A percentile compares a stretch with the other conserved stretches of the same genome.
Evolutionary conservation across 2,329 filamentous ascomycete species (phyloP).

Genomic region (Tolypocladium cylindrosporum): DNA sequence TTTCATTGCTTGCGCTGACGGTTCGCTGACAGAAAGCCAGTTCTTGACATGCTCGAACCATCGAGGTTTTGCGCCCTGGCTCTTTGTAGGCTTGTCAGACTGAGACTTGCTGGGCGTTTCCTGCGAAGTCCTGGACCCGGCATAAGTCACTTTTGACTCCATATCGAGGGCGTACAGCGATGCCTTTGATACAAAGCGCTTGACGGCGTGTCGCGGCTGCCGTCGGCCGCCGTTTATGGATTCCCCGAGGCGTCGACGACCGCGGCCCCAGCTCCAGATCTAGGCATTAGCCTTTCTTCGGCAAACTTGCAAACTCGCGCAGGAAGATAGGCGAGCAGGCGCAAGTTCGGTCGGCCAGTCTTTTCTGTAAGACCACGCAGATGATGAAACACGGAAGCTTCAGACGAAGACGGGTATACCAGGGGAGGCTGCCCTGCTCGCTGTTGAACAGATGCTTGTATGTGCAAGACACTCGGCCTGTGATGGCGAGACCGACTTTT

Average conservation of each 20-base stretch:
- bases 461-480: neutral
- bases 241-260: neutral
- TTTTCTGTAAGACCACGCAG: neutral
- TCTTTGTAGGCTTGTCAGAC: slow-evolving; percentile 4
- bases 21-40: slow-evolving; percentile 39
- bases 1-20: slow-evolving; percentile 38
- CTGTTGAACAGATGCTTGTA: neutral
- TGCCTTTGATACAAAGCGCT: neutral
- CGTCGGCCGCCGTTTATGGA: neutral
- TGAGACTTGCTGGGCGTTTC: neutral
- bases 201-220: neutral
- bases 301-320: neutral
- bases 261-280: neutral
- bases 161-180: neutral
- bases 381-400: neutral
- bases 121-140: neutral
- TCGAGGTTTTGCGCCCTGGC: slow-evolving; percentile 17
- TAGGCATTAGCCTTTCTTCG: neutral
- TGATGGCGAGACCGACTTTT: neutral
- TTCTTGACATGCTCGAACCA: slow-evolving; percentile 35
- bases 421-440: neutral
- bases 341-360: neutral
- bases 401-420: neutral
- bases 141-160: neutral
- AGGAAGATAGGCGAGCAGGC: neutral